A percentile compares a stretch with the other conserved stretches of the same genome.
phyloP scores from a whole-genome alignment of 1,284 basidiomycete species.

The Sparassis latifolia region DNA sequence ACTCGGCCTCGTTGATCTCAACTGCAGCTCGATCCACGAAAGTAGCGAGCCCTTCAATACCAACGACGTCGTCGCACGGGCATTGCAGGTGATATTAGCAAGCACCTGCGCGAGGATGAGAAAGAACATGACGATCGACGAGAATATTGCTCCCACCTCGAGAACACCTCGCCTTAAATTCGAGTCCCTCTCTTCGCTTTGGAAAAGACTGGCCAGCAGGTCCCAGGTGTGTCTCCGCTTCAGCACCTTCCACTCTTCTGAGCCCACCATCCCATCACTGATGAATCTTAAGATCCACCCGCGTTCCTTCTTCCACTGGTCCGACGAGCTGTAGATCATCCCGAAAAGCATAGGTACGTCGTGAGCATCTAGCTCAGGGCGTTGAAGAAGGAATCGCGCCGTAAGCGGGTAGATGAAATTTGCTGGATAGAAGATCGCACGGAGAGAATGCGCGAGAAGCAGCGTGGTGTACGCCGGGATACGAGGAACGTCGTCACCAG shows the following conservation, averaged over 20 bases:
- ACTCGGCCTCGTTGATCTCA: slow-evolving; percentile 31
- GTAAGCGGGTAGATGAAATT: slow-evolving; percentile 78
- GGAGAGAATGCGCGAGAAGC: slow-evolving; percentile 75
- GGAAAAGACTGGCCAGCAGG: slow-evolving; percentile 75
- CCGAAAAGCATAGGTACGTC: slow-evolving; percentile 85
- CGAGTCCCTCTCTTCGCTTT: slow-evolving; percentile 51
- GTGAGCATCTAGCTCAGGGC: slow-evolving; percentile 63
- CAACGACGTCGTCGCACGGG: slow-evolving; percentile 60
- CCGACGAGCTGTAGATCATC: slow-evolving; percentile 78
- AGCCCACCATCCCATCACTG: slow-evolving; percentile 69
- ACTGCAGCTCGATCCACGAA: slow-evolving; percentile 76
- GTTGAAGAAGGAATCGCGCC: slow-evolving; percentile 79
- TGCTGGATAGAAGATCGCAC: slow-evolving; percentile 72
- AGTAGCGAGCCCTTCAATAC: slow-evolving; percentile 65
- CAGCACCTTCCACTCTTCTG: slow-evolving; percentile 77
- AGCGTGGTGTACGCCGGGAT: slow-evolving; percentile 76
- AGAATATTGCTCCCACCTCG: slow-evolving; percentile 43
- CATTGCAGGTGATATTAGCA: slow-evolving; percentile 61
- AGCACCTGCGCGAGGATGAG: slow-evolving; percentile 43
- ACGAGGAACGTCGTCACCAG: slow-evolving; percentile 34
- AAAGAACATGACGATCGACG: background rate
- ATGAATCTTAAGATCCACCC: slow-evolving; percentile 86
- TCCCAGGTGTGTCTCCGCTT: slow-evolving; percentile 85
- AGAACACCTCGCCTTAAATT: slow-evolving; percentile 52
- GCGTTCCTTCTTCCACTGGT: slow-evolving; percentile 76